Conservation (phyloP, 441 rosid species). For the Capsella rubella region DNA sequence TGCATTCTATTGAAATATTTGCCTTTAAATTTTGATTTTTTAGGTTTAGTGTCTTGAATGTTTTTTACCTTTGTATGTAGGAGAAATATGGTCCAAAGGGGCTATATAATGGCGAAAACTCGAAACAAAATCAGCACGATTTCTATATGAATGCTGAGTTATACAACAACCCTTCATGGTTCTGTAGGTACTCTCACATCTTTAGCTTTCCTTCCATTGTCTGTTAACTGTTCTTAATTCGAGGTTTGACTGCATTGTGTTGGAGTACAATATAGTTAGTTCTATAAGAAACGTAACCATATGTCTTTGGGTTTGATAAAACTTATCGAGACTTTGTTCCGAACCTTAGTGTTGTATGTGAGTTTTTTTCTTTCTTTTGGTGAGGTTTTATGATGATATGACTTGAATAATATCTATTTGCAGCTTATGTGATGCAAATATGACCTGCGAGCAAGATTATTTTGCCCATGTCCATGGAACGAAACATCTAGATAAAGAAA, state of each 20-base stretch:
- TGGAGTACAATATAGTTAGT: too few species aligned
- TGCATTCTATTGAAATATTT: not conserved
- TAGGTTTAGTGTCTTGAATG: not conserved
- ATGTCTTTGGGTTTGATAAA: not conserved
- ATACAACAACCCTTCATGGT: conserved; percentile 82
- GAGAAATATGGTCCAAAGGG: conserved; percentile 96
- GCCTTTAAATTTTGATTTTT: too few species aligned
- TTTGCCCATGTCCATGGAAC: not conserved
- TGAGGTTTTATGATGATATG: conserved; percentile 4
- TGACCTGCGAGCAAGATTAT: not conserved
- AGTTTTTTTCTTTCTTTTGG: conserved; percentile 6
- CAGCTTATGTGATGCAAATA: conserved; percentile 52
- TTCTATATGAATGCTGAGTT: conserved; percentile 73
- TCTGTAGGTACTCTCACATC: conserved; percentile 71
- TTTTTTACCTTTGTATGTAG: conserved; percentile 44
- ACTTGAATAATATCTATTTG: conserved; percentile 5
- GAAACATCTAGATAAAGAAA: conserved; percentile 11
- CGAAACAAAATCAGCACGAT: conserved; percentile 59
- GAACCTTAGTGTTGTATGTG: not conserved
- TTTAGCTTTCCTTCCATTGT: not conserved
- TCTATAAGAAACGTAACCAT: not conserved
- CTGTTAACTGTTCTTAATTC: not conserved
- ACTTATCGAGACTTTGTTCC: not conserved
- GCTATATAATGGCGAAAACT: conserved; percentile 56
- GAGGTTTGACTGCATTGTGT: not conserved